These are phyloP conservation scores for Seiridium cupressi DNA, from an alignment of 2,329 filamentous ascomycete species.

Conservation along the genomic window DNA sequence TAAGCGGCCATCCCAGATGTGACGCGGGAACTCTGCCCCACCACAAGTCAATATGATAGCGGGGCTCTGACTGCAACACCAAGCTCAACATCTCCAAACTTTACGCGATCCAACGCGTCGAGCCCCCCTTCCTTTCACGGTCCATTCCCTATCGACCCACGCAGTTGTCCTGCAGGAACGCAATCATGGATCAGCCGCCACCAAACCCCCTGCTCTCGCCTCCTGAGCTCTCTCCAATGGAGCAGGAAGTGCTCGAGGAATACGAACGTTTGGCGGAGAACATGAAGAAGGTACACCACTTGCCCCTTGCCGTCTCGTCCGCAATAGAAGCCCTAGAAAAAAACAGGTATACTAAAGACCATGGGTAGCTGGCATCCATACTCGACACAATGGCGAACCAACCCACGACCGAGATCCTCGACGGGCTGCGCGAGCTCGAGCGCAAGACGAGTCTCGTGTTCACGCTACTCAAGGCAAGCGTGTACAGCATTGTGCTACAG, in stretches of 20 bases:
- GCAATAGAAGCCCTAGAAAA: neutral
- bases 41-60: neutral
- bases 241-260: conserved; percentile 94
- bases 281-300: conserved; percentile 72
- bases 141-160: neutral
- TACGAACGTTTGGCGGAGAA: conserved; percentile 86
- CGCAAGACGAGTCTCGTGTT: conserved; percentile 94
- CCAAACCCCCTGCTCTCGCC: conserved; percentile 27
- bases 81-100: neutral
- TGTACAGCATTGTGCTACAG: conserved; percentile 97
- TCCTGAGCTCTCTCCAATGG: conserved; percentile 70
- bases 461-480: conserved; percentile 93
- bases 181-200: conserved; percentile 1
- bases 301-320: neutral
- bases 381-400: conserved; percentile 65
- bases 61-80: neutral
- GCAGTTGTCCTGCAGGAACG: neutral
- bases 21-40: neutral
- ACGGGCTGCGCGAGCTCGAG: conserved; percentile 84
- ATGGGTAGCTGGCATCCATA: conserved; percentile 53
- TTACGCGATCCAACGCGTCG: neutral
- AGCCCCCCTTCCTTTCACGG: neutral
- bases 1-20: neutral
- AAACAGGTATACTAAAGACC: neutral
- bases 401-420: conserved; percentile 78